Evolutionary conservation across 257 asterid genomes (phyloP), one percentile per base, ranked within the genome.

Genomic region (Rauvolfia tetraphylla): DNA sequence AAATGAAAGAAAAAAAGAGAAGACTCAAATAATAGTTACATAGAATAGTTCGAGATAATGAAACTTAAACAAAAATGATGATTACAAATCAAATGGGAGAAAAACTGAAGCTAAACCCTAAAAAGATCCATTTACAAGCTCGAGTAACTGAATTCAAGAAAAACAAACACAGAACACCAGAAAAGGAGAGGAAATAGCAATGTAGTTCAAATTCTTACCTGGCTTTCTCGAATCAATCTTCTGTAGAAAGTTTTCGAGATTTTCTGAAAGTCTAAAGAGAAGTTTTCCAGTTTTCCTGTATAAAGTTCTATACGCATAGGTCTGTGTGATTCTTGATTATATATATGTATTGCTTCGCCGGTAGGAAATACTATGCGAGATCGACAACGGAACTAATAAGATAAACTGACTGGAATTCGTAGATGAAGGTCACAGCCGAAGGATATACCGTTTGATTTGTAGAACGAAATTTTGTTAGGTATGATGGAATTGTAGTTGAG

Each of bases 341-440:
- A 69, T 77, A 69, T 77, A 70, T 58, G 72, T 58, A 70, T 70
- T 44, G 63, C 81, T 72, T 59, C 39, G 57, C 72, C 72, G 46
- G 77, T 59, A 61, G 81, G 77, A 71, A 71, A 38, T n/a, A 5
- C 73, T 46, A 59, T 14, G 76, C 56, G 29, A 49, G 53, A 71
- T 58, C 77, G 36, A 31, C 61, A 0, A 54, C 38, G 51, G 31
- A 7, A 76, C 53, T 25, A 0, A 11, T 56, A 0, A 8, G 70
- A 22, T 78, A 33, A 48, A 46, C 56, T 46, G 22, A 46, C 72
- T 0, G 61, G 61, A 6, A 25, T 38, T 56, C 23, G 25, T 1
- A 34, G 12, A 17, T n/a, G 0, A 41, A 23, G 2, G 73, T 68
- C 75, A 68, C 68, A 3, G 74, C 17, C 8, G 2, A 18, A 11